A percentile compares a stretch with the other conserved stretches of the same genome.
These are phyloP conservation scores for Zelopaecilomyces penicillatus DNA, from an alignment of 2,329 filamentous ascomycete genomes.

Conservation along the genomic window DNA sequence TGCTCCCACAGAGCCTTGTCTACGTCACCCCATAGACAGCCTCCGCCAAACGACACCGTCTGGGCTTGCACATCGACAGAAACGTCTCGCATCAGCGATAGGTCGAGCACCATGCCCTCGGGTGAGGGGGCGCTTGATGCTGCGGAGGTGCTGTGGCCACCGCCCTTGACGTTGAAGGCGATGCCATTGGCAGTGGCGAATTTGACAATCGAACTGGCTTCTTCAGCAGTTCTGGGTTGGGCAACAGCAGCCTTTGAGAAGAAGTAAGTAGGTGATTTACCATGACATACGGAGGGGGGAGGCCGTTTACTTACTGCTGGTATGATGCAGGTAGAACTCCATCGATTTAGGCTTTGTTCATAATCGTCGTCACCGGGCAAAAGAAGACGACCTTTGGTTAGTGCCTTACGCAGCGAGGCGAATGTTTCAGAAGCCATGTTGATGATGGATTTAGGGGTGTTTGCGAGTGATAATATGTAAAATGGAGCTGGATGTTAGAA, in stretches of 20 bases:
- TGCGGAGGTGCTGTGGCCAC: conserved; percentile 43
- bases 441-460: too few species aligned
- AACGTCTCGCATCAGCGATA: conserved; percentile 30
- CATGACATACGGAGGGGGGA: too few species aligned
- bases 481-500: too few species aligned
- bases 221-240: conserved; percentile 29
- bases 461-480: too few species aligned
- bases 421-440: too few species aligned
- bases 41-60: conserved; percentile 33
- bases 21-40: conserved; percentile 35
- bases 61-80: conserved; percentile 22
- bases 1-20: conserved; percentile 29
- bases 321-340: too few species aligned
- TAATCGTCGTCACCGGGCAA: too few species aligned
- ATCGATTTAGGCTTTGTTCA: too few species aligned
- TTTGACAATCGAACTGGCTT: conserved; percentile 33
- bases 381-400: too few species aligned
- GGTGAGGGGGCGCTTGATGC: conserved; percentile 33
- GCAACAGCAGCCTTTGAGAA: conserved; percentile 29
- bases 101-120: conserved; percentile 33
- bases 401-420: too few species aligned
- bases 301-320: too few species aligned
- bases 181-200: conserved; percentile 36
- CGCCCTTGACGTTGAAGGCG: conserved; percentile 41
- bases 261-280: too few species aligned